A percentile compares a stretch with the other conserved stretches of the same genome.
Conservation (phyloP, 169 alveolate species). For the Plasmodium coatneyi region DNA sequence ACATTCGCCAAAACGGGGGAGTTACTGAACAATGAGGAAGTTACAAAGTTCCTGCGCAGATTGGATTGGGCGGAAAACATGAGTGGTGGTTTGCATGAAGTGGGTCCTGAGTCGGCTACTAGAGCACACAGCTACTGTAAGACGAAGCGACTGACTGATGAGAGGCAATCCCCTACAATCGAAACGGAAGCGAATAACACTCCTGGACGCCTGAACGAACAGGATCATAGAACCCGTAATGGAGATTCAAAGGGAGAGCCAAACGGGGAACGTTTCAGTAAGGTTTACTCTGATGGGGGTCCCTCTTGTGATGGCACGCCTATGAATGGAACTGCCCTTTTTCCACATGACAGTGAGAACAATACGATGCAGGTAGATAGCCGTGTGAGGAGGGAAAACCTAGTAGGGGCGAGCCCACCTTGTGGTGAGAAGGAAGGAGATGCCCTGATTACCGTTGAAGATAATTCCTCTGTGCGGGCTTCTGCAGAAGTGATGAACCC, state of each 20-base stretch:
- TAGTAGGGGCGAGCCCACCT: background rate
- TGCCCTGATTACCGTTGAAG: background rate
- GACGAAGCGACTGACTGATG: background rate
- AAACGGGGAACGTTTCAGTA: background rate
- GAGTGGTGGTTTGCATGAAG: background rate
- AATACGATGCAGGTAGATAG: background rate
- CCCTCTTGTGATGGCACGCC: background rate
- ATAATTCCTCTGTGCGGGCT: background rate
- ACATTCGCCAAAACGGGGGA: background rate
- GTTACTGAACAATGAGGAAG: background rate
- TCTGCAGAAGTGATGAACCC: background rate
- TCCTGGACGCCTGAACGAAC: background rate
- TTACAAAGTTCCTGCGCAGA: constrained; percentile 10
- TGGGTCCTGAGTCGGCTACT: background rate
- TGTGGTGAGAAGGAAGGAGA: background rate
- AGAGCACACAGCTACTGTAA: background rate
- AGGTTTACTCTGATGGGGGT: background rate
- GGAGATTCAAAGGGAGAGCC: background rate
- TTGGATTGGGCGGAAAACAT: background rate
- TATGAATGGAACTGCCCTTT: background rate
- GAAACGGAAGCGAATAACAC: background rate
- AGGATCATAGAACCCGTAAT: background rate
- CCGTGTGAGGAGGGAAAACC: background rate
- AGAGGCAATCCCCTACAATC: background rate
- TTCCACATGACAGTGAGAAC: background rate